Conservation (phyloP, 306 rosid genomes). For the Calophaca sinica region DNA sequence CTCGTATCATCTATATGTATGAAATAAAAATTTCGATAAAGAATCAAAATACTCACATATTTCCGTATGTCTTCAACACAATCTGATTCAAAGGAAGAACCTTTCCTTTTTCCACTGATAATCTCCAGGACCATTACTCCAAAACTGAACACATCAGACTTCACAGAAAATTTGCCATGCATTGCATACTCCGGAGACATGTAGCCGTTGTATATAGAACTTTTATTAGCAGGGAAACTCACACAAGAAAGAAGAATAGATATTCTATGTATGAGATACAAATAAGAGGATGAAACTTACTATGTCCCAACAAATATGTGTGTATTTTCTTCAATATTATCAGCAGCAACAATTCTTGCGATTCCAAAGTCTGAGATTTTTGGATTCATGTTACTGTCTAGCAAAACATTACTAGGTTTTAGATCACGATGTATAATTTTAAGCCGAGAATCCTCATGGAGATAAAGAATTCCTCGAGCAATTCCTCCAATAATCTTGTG, state of each 20-base stretch:
- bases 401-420: slow-evolving; percentile 59
- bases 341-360: slow-evolving; percentile 47
- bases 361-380: slow-evolving; percentile 67
- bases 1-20: not conserved
- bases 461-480: slow-evolving; percentile 53
- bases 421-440: slow-evolving; percentile 64
- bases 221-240: not conserved
- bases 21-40: not conserved
- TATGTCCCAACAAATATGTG: slow-evolving; percentile 55
- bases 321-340: slow-evolving; percentile 44
- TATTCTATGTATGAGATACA: not conserved
- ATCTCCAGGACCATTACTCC: slow-evolving; percentile 55
- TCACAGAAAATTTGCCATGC: slow-evolving; percentile 50
- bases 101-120: slow-evolving; percentile 51
- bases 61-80: not conserved
- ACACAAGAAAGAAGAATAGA: not conserved
- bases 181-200: slow-evolving; percentile 56
- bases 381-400: slow-evolving; percentile 53
- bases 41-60: slow-evolving; percentile 23
- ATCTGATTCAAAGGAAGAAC: not conserved
- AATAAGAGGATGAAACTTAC: slow-evolving; percentile 50
- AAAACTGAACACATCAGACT: slow-evolving; percentile 58
- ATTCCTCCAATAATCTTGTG: slow-evolving; percentile 49
- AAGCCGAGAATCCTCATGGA: slow-evolving; percentile 62
- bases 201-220: slow-evolving; percentile 44